Base-by-base conservation (phyloP, 192 early-diverging fungal species). In the Phycomyces blakesleeanus region DNA sequence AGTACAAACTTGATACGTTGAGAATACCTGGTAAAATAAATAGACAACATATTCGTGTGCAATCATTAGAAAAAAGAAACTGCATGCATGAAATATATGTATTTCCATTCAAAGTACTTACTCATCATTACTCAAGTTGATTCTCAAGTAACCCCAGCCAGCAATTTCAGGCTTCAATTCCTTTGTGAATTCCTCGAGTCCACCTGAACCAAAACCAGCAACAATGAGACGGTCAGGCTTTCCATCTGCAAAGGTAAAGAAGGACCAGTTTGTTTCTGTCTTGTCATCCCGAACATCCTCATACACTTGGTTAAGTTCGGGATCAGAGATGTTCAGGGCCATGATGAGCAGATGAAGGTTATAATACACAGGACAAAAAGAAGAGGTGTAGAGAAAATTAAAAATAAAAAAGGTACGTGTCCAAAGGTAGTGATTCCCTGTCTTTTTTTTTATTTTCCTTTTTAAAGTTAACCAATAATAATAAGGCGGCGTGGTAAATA, bases 131-230 rank as follows among this genome's bases (percentile, higher is more conserved):
- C 72, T 74, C 67, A 74, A 59, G 55, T 74, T 74, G 66, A 74
- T 68, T 18, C 91, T 79, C 49, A 94, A 72, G 61, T 89, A 94
- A 9, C 91, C 92, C 71, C 89, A 94, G 5, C 83, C 87, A n/a
- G 89, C 88, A 27, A 83, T 73, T 51, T 91, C 79, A 25, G 69
- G 67, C 47, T 85, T 79, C 25, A 93, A 70, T 24, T 84, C 60
- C 47, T 57, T 34, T 25, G 75, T 74, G 20, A 92, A 83, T 70
- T 91, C 90, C 5, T 57, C 63, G 6, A 93, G 75, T 50, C 88
- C 89, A 38, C 85, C 86, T 0, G 64, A 71, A 24, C 74, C 74
- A 29, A 29, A 56, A 51, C 62, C 74, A 41, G 68, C 59, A 0
- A 75, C 49, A 76, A 74, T 76, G 52, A 65, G 51, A 40, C 64